Base-by-base conservation (phyloP, 2,329 filamentous ascomycete species). In the Phialemonium atrogriseum region DNA sequence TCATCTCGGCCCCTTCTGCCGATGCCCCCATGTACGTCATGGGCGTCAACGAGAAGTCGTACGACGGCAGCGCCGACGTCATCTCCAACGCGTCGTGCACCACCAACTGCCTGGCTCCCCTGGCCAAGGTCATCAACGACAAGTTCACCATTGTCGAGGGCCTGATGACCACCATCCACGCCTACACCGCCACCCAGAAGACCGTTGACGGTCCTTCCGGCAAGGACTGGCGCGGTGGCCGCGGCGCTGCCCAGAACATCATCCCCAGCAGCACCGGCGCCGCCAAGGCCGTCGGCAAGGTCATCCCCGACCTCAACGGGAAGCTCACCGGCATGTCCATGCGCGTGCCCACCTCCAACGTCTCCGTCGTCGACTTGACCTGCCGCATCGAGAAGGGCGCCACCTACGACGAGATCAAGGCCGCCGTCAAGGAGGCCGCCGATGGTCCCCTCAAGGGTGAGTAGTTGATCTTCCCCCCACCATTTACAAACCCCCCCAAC, bases 11-110 rank as follows among this genome's bases (percentile, higher is more conserved):
- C 56, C 85, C 85, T 55, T 93, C 85, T 43, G 82, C 84, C 49
- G 91, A 98, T 72, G 91, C 91, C 58, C 89, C 89, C 62, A 98
- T 98, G 91, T 98, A 93, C 79, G 91, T 98, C 61, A 93, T 95
- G 80, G 91, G 91, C 62, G 91, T 98, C 73, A 98, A 96, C 78
- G 74, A 96, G 70, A 77, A 88, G 64, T 74, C 67, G 54, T 96
- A 96, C 81, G 89, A 84, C 65, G 80, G 82, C 61, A 84, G 84
- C 62, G 77, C 91, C 64, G 71, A 86, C 54, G 81, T 98, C 64
- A 85, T 96, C 72, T 96, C 91, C 71, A 98, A 98, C 75, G 91
- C 91, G 54, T 96, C 91, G 52, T 96, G 91, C 86, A 98, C 91
- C 65, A 96, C 91, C 77, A 98, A 98, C 85, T 96, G 91, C 81